Conservation (phyloP, 73 alveolate genomes). For the Symbiodinium pilosum region DNA sequence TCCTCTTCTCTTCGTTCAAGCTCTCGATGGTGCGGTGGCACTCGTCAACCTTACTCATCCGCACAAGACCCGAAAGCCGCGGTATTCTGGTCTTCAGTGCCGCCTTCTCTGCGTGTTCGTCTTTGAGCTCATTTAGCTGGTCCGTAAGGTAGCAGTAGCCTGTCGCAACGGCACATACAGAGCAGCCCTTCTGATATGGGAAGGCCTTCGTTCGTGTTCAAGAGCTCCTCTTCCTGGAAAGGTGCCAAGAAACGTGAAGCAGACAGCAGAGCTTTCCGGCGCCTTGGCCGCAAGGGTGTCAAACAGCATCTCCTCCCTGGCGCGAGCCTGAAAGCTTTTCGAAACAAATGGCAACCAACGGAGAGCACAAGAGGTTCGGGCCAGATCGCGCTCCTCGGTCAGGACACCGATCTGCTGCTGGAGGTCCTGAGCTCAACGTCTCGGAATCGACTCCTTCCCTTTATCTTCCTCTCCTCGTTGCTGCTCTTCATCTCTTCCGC, state of each 20-base stretch:
- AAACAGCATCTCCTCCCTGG: slow-evolving; percentile 45
- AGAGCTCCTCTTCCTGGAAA: slow-evolving; percentile 60
- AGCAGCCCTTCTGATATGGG: background rate
- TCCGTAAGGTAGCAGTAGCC: slow-evolving; percentile 78
- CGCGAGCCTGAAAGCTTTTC: slow-evolving; percentile 70
- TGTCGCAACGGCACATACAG: background rate
- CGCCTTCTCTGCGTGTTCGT: background rate
- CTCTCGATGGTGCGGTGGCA: slow-evolving; percentile 83
- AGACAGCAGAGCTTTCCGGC: background rate
- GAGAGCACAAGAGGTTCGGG: no score
- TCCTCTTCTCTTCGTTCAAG: slow-evolving; percentile 57
- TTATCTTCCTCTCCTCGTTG: slow-evolving; percentile 18
- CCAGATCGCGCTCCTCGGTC: slow-evolving; percentile 88
- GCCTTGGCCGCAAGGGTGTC: slow-evolving; percentile 83
- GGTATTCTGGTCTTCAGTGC: background rate
- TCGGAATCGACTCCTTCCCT: background rate
- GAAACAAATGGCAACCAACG: no score
- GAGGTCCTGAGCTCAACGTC: slow-evolving; percentile 4
- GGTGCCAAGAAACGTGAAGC: no score
- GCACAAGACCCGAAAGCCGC: background rate
- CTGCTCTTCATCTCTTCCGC: slow-evolving; percentile 45
- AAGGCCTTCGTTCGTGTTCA: slow-evolving; percentile 70
- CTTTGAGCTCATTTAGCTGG: slow-evolving; percentile 58
- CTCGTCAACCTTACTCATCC: slow-evolving; percentile 26
- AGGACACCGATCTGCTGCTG: slow-evolving; percentile 90